Evolutionary conservation across 768 basidiomycete genomes (phyloP).

Genomic region (Boletus rufocinnamomeus): DNA sequence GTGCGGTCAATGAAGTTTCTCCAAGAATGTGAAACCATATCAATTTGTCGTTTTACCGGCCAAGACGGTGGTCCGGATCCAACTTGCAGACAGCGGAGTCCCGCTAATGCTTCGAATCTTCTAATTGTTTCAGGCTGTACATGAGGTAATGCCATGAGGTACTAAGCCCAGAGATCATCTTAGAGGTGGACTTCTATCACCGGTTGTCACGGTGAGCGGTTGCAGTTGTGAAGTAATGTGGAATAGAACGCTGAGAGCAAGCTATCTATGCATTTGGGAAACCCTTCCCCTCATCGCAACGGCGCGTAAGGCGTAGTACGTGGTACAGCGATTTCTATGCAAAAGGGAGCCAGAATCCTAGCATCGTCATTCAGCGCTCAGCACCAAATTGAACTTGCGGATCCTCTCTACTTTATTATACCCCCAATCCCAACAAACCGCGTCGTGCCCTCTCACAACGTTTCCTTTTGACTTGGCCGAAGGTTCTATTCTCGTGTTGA

Average conservation of each 20-base stretch:
- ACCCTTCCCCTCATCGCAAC: no score
- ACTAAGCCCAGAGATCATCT: not conserved
- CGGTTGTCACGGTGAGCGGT: not conserved
- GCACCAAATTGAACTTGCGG: not conserved
- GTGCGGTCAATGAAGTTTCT: not conserved
- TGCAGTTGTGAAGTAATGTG: not conserved
- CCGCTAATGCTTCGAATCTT: no score
- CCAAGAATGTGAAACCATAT: not conserved
- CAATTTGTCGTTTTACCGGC: not conserved
- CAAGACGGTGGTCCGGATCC: not conserved
- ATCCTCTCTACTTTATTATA: slow-evolving; percentile 12
- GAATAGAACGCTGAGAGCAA: not conserved
- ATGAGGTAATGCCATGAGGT: not conserved
- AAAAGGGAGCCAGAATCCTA: no score
- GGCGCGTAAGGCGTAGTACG: not conserved
- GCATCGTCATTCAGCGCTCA: not conserved
- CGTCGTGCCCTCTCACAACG: slow-evolving; percentile 9
- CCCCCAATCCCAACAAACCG: slow-evolving; percentile 14
- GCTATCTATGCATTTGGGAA: not conserved
- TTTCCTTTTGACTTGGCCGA: slow-evolving; percentile 5
- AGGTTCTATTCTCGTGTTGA: no score
- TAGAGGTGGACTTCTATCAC: not conserved
- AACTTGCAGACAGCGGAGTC: not conserved
- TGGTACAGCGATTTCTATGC: not conserved
- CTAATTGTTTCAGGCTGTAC: not conserved